Evolutionary conservation across 768 basidiomycete species (phyloP).

Genomic region (Pleurotus giganteus): DNA sequence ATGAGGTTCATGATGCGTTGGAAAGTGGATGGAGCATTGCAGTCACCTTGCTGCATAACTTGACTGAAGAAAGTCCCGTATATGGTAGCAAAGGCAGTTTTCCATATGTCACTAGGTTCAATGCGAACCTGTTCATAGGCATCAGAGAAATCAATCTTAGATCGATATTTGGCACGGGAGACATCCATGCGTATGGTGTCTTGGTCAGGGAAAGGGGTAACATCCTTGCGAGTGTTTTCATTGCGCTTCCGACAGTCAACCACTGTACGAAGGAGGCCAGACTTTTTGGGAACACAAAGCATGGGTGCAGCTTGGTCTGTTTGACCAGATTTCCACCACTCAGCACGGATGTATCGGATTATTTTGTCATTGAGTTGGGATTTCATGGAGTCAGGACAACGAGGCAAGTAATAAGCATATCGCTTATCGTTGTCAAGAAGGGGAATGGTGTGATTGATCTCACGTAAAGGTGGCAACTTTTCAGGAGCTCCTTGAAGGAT

Average conservation of each 20-base stretch:
- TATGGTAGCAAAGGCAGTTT: conserved; percentile 33
- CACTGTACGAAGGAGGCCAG: conserved; percentile 28
- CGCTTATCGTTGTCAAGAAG: conserved; percentile 29
- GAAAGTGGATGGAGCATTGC: conserved; percentile 44
- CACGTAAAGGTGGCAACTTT: conserved; percentile 29
- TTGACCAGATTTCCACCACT: conserved; percentile 31
- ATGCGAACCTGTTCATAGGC: conserved; percentile 43
- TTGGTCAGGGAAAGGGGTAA: conserved; percentile 40
- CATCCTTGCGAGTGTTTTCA: conserved; percentile 37
- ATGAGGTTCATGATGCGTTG: conserved; percentile 41
- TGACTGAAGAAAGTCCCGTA: conserved; percentile 35
- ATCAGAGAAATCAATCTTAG: conserved; percentile 40
- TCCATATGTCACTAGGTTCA: conserved; percentile 22
- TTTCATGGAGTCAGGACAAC: conserved; percentile 29
- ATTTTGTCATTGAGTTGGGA: conserved; percentile 30
- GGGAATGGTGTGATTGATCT: conserved; percentile 37
- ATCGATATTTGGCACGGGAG: conserved; percentile 25
- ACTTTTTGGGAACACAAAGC: conserved; percentile 29
- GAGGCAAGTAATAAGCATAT: conserved; percentile 28
- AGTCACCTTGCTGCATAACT: conserved; percentile 44
- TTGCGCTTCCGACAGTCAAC: conserved; percentile 35
- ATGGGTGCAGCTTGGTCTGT: conserved; percentile 27
- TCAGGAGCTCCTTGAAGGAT: conserved; percentile 21
- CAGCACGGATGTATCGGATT: conserved; percentile 23
- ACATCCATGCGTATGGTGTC: conserved; percentile 31